Percentiles rank a stretch among this genome's conserved stretches.
Evolutionary conservation across 179 eudicot genomes (phyloP).

Genomic region (Silene vulgaris): DNA sequence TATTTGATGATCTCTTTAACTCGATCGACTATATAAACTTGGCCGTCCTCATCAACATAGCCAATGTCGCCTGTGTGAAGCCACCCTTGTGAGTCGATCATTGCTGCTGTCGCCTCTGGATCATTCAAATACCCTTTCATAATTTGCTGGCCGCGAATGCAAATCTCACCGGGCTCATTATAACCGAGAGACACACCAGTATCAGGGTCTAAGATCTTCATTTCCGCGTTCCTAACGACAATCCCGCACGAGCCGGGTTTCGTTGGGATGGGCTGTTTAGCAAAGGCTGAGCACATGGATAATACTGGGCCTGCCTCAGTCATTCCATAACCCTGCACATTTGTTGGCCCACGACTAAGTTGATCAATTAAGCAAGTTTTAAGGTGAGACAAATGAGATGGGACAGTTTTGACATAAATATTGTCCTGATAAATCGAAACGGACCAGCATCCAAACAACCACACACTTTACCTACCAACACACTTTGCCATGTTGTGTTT

Average conservation of each 20-base stretch:
- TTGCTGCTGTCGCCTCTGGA: constrained; percentile 55
- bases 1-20: constrained; percentile 88
- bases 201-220: constrained; percentile 77
- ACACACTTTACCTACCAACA: constrained; percentile 2
- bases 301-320: constrained; percentile 92
- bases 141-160: constrained; percentile 75
- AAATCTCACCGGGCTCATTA: constrained; percentile 75
- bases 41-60: constrained; percentile 69
- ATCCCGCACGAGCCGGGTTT: constrained; percentile 83
- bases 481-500: not conserved
- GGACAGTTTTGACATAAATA: too few relatives aligned
- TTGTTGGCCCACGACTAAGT: not conserved
- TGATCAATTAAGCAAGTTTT: not conserved
- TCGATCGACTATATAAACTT: constrained; percentile 65
- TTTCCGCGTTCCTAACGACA: constrained; percentile 78
- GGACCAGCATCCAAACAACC: not conserved
- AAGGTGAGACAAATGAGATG: too few relatives aligned
- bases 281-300: constrained; percentile 69
- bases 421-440: too few relatives aligned
- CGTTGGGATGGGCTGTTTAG: constrained; percentile 57
- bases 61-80: constrained; percentile 82
- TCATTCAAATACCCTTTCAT: constrained; percentile 83
- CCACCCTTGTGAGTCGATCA: constrained; percentile 72
- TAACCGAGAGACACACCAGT: constrained; percentile 52
- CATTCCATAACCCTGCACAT: constrained; percentile 80